Evolutionary conservation across 1,284 basidiomycete species (phyloP).

Genomic region (Stygiomarasmius scandens): DNA sequence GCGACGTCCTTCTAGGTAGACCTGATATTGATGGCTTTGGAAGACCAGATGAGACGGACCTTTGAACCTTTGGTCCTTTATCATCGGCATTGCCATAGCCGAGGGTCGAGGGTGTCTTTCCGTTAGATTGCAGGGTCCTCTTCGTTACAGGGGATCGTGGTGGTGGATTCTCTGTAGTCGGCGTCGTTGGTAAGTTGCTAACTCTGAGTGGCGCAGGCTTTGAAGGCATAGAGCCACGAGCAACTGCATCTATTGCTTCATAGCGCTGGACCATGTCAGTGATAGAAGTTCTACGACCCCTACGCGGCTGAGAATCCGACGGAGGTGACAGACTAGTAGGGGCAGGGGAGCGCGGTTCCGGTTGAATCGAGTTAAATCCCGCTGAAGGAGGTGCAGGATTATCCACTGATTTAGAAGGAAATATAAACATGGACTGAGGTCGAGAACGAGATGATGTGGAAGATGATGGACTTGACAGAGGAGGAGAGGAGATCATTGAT

Average conservation of each 20-base stretch:
- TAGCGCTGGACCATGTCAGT: slow-evolving; percentile 81
- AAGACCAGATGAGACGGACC: slow-evolving; percentile 1
- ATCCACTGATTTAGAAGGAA: slow-evolving; percentile 55
- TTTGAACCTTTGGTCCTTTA: background rate
- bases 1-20: slow-evolving; percentile 1
- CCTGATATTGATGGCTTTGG: slow-evolving; percentile 2
- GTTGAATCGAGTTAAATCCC: slow-evolving; percentile 42
- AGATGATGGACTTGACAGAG: slow-evolving; percentile 29
- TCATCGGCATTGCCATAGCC: background rate
- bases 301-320: slow-evolving; percentile 40
- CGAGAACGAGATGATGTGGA: slow-evolving; percentile 47
- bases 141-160: background rate
- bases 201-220: slow-evolving; percentile 6
- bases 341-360: slow-evolving; percentile 31
- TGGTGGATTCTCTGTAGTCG: background rate
- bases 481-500: slow-evolving; percentile 24
- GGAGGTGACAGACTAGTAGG: slow-evolving; percentile 45
- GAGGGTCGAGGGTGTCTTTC: background rate
- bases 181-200: background rate
- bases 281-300: slow-evolving; percentile 69
- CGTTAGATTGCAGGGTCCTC: slow-evolving; percentile 1
- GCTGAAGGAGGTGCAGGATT: slow-evolving; percentile 33
- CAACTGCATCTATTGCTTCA: slow-evolving; percentile 59
- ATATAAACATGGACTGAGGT: slow-evolving; percentile 76
- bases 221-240: background rate